These are phyloP conservation scores for Stereocaulon alpinum DNA, from an alignment of 495 filamentous ascomycete species.

Conservation along the genomic window DNA sequence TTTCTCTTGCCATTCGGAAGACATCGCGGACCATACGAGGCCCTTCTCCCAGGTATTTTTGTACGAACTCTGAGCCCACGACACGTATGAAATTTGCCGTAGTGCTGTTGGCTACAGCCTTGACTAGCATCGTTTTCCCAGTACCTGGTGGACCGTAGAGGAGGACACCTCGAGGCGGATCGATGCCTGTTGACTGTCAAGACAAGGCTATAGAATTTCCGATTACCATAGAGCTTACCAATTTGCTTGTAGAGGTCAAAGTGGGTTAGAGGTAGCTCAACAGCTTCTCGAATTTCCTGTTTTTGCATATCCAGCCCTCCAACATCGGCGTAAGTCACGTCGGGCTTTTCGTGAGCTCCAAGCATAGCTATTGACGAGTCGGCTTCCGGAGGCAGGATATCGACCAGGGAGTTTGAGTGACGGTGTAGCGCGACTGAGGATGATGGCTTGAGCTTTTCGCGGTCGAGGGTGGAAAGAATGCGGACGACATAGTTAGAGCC, in stretches of 20 bases:
- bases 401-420: conserved; percentile 96
- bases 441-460: conserved; percentile 91
- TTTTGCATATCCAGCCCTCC: conserved; percentile 99
- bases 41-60: conserved; percentile 96
- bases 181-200: conserved; percentile 56
- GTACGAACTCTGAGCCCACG: conserved; percentile 94
- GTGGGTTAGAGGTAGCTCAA: conserved; percentile 91
- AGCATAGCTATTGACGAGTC: conserved; percentile 99
- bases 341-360: conserved; percentile 89
- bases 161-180: conserved; percentile 90
- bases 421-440: conserved; percentile 95
- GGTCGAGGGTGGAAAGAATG: conserved; percentile 95
- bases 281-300: conserved; percentile 95
- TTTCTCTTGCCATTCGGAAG: conserved; percentile 97
- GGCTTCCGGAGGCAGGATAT: conserved; percentile 94
- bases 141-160: conserved; percentile 95
- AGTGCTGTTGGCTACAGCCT: conserved; percentile 95
- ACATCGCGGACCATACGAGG: conserved; percentile 98
- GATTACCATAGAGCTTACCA: conserved; percentile 33
- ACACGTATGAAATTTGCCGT: conserved; percentile 98
- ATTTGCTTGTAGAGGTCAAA: conserved; percentile 98
- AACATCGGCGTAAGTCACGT: conserved; percentile 96
- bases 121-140: conserved; percentile 98
- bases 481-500: conserved; percentile 99
- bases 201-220: conserved; percentile 4